phyloP scores from a whole-genome alignment of 1,284 basidiomycete genomes.

The Fomitopsis pinicola region DNA sequence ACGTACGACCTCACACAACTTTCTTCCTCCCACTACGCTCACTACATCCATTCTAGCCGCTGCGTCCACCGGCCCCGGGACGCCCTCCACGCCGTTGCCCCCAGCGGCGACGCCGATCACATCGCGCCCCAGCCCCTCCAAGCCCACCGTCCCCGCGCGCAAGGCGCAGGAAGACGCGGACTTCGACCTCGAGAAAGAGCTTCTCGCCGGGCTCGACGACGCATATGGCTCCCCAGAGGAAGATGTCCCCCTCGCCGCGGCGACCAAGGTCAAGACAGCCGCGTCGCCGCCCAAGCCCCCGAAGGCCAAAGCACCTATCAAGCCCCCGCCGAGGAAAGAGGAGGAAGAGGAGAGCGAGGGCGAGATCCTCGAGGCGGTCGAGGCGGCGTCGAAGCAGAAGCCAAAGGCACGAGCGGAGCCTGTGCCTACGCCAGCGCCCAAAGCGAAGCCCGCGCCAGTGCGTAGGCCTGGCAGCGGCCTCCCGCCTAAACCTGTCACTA shows the following conservation, averaged over 20 bases:
- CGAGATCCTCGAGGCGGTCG: constrained; percentile 18
- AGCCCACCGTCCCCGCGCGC: background rate
- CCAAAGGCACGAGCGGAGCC: background rate
- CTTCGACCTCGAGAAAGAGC: constrained; percentile 29
- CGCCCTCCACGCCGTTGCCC: constrained; percentile 16
- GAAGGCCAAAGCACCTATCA: constrained; percentile 1
- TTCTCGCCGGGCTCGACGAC: constrained; percentile 30
- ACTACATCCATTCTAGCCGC: background rate
- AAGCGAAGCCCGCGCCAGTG: constrained; percentile 7
- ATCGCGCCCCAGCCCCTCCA: constrained; percentile 10
- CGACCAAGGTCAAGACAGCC: constrained; percentile 17
- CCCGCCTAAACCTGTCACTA: constrained; percentile 24
- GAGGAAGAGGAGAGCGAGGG: constrained; percentile 37
- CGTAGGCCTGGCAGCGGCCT: constrained; percentile 17
- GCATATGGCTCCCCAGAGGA: constrained; percentile 43
- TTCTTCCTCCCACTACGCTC: background rate
- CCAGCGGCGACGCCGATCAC: constrained; percentile 16
- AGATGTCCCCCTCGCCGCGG: constrained; percentile 18
- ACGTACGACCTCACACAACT: constrained; percentile 32
- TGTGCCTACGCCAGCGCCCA: constrained; percentile 1
- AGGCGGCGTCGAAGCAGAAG: background rate
- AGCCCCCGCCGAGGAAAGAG: constrained; percentile 13
- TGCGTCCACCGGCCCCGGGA: background rate
- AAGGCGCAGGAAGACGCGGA: background rate
- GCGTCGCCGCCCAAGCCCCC: constrained; percentile 15